Percentiles rank a stretch among this genome's conserved stretches.
phyloP scores from a whole-genome alignment of 352 stramenopile genomes.

The Globisporangium viniferum region DNA sequence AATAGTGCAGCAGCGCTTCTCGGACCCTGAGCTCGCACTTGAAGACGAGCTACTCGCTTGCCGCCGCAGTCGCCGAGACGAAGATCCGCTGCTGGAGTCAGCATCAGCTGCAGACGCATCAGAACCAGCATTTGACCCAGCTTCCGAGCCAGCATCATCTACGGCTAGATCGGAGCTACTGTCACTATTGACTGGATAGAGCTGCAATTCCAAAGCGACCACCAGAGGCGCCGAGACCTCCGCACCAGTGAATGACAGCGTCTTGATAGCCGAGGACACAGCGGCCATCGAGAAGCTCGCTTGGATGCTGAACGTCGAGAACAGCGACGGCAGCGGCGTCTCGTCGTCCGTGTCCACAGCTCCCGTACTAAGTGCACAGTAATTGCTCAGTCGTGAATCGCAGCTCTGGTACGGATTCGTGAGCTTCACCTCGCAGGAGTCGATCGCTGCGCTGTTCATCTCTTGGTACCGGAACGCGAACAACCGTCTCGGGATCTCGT shows the following conservation, averaged over 20 bases:
- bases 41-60: not conserved
- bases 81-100: not conserved
- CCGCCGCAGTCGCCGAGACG: not conserved
- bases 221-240: not conserved
- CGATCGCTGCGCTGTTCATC: not conserved
- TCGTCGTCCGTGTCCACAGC: not conserved
- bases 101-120: not conserved
- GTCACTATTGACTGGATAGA: not conserved
- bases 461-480: not conserved
- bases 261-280: not conserved
- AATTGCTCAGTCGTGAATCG: conserved; percentile 1
- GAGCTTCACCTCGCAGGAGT: not conserved
- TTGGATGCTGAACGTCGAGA: conserved; percentile 3
- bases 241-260: not conserved
- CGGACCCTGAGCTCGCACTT: not conserved
- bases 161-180: not conserved
- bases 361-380: not conserved
- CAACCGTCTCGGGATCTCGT: conserved; percentile 4
- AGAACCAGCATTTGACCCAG: not conserved
- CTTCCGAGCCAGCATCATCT: not conserved
- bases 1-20: not conserved
- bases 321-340: not conserved
- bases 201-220: not conserved
- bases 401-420: not conserved
- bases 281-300: not conserved